Evolutionary conservation across 192 early-diverging fungal genomes (phyloP), one percentile per base, ranked within the genome.

Genomic region (Umbelopsis sp.): DNA sequence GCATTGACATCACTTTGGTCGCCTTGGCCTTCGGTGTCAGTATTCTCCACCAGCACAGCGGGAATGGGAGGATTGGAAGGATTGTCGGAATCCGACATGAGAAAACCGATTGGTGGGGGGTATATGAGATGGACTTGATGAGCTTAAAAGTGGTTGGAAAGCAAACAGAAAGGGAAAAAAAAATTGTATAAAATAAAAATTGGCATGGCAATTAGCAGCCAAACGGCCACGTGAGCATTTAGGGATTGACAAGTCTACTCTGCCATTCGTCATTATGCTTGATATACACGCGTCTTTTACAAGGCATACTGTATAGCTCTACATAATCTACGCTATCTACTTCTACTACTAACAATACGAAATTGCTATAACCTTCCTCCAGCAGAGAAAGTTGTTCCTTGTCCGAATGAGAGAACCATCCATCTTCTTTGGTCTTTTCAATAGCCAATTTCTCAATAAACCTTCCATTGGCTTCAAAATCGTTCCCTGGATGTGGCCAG

Each of bases 281-380:
- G 18, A 13, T 35, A 33, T 61, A 61, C 0, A 35, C 13, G 25
- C 27, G 30, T 61, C 55, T 11, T 18, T 35, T 61, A 61, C 55
- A 61, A 3, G 55, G 55, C 55, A 61, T 61, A 4, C 27, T 35
- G 18, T 61, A 35, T 3, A 61, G 55, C 27, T 61, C 27, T 61
- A 61, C 27, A 66, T 79, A 58, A 69, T 76, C 77, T 27, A 79
- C 72, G n/a, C 45, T 30, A 23, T 75, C 69, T 15, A 82, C 78
- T 46, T 73, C 65, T n/a, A 82, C 55, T 16, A 74, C 52, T 18
- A 82, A 25, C 18, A 82, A 61, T 0, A 70, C 71, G 71, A 82
- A 82, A 47, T 74, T 71, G 25, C 58, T 67, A 46, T 71, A 81
- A 2, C 66, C 74, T 45, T 70, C 50, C 18, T 82, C 65, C 46